These are phyloP conservation scores for Mycena olivaceomarginata DNA, from an alignment of 768 basidiomycete genomes.

Conservation along the genomic window DNA sequence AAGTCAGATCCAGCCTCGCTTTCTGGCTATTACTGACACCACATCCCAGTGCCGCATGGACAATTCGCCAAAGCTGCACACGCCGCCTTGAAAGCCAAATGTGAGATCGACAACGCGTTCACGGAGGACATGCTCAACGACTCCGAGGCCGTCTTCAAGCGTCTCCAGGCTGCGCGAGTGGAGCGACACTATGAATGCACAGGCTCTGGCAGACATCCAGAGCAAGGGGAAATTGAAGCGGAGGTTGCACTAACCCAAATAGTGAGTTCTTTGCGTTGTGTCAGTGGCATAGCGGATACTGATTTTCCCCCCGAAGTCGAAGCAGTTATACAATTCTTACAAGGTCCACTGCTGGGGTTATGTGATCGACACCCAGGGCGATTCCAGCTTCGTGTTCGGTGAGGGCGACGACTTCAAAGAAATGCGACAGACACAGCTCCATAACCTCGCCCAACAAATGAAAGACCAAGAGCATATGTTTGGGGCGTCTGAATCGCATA, in stretches of 20 bases:
- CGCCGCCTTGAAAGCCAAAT: background rate
- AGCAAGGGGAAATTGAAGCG: background rate
- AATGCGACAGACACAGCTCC: background rate
- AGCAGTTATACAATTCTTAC: too few species aligned
- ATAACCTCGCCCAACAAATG: background rate
- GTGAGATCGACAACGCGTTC: background rate
- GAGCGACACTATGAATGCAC: background rate
- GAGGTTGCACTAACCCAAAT: background rate
- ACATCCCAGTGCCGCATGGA: background rate
- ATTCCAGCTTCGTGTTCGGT: background rate
- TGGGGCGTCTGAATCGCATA: background rate
- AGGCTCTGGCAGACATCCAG: background rate
- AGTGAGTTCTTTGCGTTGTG: background rate
- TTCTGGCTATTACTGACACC: background rate
- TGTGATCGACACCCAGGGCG: background rate
- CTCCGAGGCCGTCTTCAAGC: background rate
- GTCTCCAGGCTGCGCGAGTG: background rate
- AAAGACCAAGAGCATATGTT: background rate
- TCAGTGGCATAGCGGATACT: background rate
- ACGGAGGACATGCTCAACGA: background rate
- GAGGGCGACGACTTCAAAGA: background rate
- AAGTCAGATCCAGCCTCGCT: background rate
- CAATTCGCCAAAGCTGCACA: background rate
- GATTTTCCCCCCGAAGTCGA: background rate
- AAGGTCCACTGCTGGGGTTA: background rate